Conservation (phyloP, 192 early-diverging fungal genomes). For the Coemansia sp. region DNA sequence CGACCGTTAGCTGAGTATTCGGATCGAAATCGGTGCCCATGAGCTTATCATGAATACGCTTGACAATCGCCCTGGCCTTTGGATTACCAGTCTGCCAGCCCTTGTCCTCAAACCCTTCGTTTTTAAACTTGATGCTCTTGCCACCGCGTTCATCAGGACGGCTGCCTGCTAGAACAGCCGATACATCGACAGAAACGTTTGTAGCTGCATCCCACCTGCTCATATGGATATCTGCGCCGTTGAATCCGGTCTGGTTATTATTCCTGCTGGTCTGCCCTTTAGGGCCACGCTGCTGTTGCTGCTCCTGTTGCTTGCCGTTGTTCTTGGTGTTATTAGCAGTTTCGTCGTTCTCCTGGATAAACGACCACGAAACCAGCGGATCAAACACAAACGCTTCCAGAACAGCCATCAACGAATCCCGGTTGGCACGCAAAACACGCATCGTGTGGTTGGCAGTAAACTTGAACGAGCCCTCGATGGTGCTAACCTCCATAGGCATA, state of each 20-base stretch:
- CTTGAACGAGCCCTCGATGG: constrained; percentile 94
- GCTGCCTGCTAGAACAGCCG: constrained; percentile 20
- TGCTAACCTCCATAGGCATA: constrained; percentile 97
- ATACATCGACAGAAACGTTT: constrained; percentile 1
- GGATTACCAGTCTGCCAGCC: constrained; percentile 64
- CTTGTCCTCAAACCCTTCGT: constrained; percentile 26
- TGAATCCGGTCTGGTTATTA: neutral
- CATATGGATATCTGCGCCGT: neutral
- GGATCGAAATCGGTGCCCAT: constrained; percentile 93
- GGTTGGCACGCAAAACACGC: constrained; percentile 92
- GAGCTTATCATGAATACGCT: constrained; percentile 93
- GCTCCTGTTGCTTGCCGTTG: neutral
- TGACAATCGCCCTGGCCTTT: constrained; percentile 82
- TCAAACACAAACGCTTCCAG: constrained; percentile 98
- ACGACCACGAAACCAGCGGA: constrained; percentile 58
- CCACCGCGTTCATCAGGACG: constrained; percentile 14
- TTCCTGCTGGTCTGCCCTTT: constrained; percentile 3
- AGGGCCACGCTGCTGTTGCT: neutral
- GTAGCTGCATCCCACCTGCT: constrained; percentile 3
- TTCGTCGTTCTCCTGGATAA: constrained; percentile 10
- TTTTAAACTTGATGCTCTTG: constrained; percentile 14
- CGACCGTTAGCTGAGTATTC: constrained; percentile 74
- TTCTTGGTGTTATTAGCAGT: neutral
- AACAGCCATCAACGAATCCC: constrained; percentile 98
- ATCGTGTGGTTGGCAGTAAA: constrained; percentile 96